phyloP scores from a whole-genome alignment of 1,139 yeast species.

The Debaryomyces robertsiae region DNA sequence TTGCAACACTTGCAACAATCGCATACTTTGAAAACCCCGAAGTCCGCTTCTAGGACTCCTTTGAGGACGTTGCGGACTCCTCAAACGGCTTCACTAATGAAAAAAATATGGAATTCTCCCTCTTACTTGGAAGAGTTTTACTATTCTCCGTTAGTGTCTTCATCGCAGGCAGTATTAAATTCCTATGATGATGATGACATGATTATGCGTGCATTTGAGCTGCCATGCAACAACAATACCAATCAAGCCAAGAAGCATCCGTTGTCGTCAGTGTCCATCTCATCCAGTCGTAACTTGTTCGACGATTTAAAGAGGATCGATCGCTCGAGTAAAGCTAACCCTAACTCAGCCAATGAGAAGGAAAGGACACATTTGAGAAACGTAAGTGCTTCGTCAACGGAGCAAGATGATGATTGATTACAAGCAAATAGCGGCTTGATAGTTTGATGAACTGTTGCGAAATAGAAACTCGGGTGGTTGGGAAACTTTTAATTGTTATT shows the following conservation, averaged over 20 bases:
- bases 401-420: conserved; percentile 10
- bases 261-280: conserved; percentile 16
- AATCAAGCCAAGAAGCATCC: conserved; percentile 20
- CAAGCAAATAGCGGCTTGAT: neutral
- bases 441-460: neutral
- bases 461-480: conserved; percentile 5
- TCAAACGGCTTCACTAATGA: conserved; percentile 44
- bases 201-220: conserved; percentile 48
- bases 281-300: conserved; percentile 23
- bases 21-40: conserved; percentile 27
- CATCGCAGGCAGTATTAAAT: conserved; percentile 32
- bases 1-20: conserved; percentile 10
- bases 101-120: conserved; percentile 64
- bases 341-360: conserved; percentile 9
- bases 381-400: conserved; percentile 11
- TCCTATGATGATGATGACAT: conserved; percentile 60
- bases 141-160: conserved; percentile 54
- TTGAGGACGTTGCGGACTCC: conserved; percentile 44
- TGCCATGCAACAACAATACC: conserved; percentile 24
- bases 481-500: conserved; percentile 8
- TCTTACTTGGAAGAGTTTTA: conserved; percentile 68
- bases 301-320: conserved; percentile 23
- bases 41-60: conserved; percentile 41
- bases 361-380: conserved; percentile 7
- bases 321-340: conserved; percentile 7